These are phyloP conservation scores for Pichia sp. DNA, from an alignment of 1,139 yeast genomes.

Conservation along the genomic window DNA sequence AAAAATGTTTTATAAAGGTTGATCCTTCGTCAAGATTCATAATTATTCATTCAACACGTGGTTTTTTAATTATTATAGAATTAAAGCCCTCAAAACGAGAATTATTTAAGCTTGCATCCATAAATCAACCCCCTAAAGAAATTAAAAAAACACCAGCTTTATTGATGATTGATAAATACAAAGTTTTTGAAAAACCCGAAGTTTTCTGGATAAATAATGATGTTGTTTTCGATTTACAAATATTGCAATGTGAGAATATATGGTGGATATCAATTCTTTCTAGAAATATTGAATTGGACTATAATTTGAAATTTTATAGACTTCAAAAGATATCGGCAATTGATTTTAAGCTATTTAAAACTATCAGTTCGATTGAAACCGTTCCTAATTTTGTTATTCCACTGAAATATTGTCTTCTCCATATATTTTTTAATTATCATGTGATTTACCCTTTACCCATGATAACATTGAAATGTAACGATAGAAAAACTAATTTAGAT, in stretches of 20 bases:
- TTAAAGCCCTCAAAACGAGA: conserved; percentile 8
- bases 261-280: conserved; percentile 3
- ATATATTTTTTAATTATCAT: background rate
- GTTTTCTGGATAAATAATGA: conserved; percentile 1
- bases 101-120: conserved; percentile 1
- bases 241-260: background rate
- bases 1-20: conserved; percentile 6
- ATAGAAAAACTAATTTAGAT: no score
- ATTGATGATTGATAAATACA: conserved; percentile 1
- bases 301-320: background rate
- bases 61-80: conserved; percentile 7
- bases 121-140: background rate
- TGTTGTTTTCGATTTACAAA: background rate
- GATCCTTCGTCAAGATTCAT: conserved; percentile 5
- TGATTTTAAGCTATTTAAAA: background rate
- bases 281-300: conserved; percentile 1
- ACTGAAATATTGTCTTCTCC: conserved; percentile 1
- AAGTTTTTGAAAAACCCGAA: conserved; percentile 3
- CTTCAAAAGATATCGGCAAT: background rate
- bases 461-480: no score
- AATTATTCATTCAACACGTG: conserved; percentile 1
- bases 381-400: conserved; percentile 9
- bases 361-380: background rate
- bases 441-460: conserved; percentile 1
- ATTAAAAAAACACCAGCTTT: conserved; percentile 1